Base-by-base conservation (phyloP, 1,284 basidiomycete genomes). In the Cutaneotrichosporon sp. region DNA sequence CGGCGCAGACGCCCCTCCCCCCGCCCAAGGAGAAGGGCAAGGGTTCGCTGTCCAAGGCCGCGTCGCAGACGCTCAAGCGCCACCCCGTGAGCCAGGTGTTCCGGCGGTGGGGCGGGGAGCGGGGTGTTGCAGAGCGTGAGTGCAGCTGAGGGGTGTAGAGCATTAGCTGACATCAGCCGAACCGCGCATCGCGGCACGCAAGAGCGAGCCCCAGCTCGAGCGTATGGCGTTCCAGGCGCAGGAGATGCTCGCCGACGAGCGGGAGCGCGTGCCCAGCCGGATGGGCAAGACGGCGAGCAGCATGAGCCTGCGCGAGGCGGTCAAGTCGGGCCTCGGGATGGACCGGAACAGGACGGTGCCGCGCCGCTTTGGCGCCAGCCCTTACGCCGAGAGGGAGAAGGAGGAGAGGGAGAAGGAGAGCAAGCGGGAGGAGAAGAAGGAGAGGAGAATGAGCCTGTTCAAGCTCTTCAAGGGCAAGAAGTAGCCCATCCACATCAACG, bases 201-300 rank as follows among this genome's bases (percentile, higher is more conserved):
- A 73, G 54, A 75, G 73, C 46, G 75, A 77, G 53, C 70, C 72
- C 18, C 73, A 73, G 46, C 63, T 77, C 25, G 33, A 38, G 3
- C 31, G 22, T 8, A 14, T 24, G 20, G 47, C 20, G 16, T 22
- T 25, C 31, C 29, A 47, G 24, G 54, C 49, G 49, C 24, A 50
- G 46, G 36, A 49, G 53, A 31, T 13, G 33, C 51, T 42, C 53
- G 36, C 33, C 29, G 25, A 20, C 49, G 47, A 47, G 18, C 29
- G 36, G 31, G 14, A 20, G 31, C 5, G 25, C 34, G 16, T 47
- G 49, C 25, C 29, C 18, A 9, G 27, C 31, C 18, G 43, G 27
- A 42, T 43, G 31, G 34, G 34, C 49, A 54, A 43, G 38, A 24
- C 36, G 10, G 33, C 31, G 29, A 46, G 42, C 46, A 49, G 74